Conservation (phyloP, 2,329 filamentous ascomycete genomes). For the Sporothrix inflata region DNA sequence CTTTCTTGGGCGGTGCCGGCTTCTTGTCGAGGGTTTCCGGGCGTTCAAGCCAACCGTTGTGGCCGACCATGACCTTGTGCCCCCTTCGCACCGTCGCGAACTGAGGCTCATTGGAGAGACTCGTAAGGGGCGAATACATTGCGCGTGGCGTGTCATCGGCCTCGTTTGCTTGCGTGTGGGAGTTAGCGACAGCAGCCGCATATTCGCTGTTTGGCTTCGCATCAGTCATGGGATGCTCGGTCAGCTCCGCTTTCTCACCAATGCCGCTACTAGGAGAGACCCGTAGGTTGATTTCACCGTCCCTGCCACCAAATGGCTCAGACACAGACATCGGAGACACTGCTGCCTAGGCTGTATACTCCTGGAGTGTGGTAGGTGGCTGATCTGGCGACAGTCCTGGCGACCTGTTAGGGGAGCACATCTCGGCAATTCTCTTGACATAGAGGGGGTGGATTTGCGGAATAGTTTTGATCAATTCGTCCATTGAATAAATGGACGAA, state of each 20-base stretch:
- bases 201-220: not conserved
- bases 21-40: slow-evolving; percentile 40
- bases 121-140: slow-evolving; percentile 49
- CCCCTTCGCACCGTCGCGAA: slow-evolving; percentile 43
- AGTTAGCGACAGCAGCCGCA: not conserved
- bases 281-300: not conserved
- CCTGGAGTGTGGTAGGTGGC: slow-evolving; percentile 27
- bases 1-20: slow-evolving; percentile 41
- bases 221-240: not conserved
- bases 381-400: slow-evolving; percentile 20
- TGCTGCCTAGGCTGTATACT: slow-evolving; percentile 32
- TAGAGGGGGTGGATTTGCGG: slow-evolving; percentile 38
- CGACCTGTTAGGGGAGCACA: slow-evolving; percentile 17
- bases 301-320: not conserved
- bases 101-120: slow-evolving; percentile 48
- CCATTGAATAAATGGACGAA: slow-evolving; percentile 42
- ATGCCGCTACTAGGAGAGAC: not conserved
- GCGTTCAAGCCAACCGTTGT: slow-evolving; percentile 61
- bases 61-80: slow-evolving; percentile 57
- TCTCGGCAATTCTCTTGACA: slow-evolving; percentile 33
- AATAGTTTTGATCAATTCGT: slow-evolving; percentile 33
- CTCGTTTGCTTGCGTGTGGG: not conserved
- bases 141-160: slow-evolving; percentile 19
- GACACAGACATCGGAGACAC: slow-evolving; percentile 28
- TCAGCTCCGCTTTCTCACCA: not conserved